Base-by-base conservation (phyloP, 225 moss, liverwort and hornwort species). In the Polytrichum formosum region DNA sequence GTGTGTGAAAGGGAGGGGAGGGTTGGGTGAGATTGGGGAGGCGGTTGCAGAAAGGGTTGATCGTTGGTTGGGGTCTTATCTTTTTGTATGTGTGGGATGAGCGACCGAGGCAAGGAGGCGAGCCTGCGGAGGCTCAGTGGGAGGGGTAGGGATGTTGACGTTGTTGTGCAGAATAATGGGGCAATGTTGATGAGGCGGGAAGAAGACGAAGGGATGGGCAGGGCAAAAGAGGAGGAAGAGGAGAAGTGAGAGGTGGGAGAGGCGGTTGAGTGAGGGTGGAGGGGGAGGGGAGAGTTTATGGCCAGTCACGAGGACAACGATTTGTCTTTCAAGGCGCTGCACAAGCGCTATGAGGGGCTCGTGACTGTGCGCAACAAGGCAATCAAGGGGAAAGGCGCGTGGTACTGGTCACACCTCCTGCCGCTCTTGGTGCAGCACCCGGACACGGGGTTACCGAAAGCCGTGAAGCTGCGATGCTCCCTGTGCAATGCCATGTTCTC, bases 401-500 rank as follows among this genome's bases (percentile, higher is more conserved):
- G 94, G 94, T 94, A 94, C 79, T 94, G 94, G 94, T 79, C 79
- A n/a, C 94, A 94, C 85, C 81, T 94, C 73, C 67, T 92, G 72
- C 94, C 94, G 35, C 73, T 92, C 31, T 66, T 94, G 60, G 89
- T 92, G 29, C 90, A 84, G 37, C 90, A 90, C 54, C 90, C 90
- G 9, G 94, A 94, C 54, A 85, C 94, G 10, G 94, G 92, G 19
- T 72, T 80, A 21, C 85, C 94, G 16, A 94, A 94, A 64, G 92
- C 94, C 23, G 94, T 94, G 21, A 94, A 94, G 83, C 80, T 94
- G 54, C 88, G 94, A 67, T 94, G 94, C 82, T 90, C 92, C 27
- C 80, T 94, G 5, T 94, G 94, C 92, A 94, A 86, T 85, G 94
- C 94, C 66, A 92, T 92, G 92, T 94, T 94, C 67, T 94, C 94